These are phyloP conservation scores for Aureobasidium musti DNA, from an alignment of 2,329 filamentous ascomycete genomes.

Conservation along the genomic window DNA sequence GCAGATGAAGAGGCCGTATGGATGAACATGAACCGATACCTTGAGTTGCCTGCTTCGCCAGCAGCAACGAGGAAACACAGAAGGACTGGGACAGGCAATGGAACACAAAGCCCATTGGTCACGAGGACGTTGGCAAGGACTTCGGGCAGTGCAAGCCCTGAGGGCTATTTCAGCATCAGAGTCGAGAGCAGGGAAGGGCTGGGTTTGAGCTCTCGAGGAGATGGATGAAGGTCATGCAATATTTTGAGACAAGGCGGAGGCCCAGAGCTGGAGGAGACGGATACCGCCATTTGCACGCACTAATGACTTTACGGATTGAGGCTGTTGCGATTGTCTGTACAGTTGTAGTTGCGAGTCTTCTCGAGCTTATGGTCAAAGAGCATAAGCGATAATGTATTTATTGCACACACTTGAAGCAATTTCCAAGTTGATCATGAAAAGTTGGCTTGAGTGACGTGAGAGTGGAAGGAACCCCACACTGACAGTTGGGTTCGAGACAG, in stretches of 20 bases:
- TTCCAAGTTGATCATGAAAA: neutral
- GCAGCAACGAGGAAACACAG: constrained; percentile 27
- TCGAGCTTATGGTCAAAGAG: too few species aligned
- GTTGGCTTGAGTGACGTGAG: constrained; percentile 5
- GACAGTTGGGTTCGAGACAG: constrained; percentile 1
- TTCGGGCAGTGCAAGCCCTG: constrained; percentile 35
- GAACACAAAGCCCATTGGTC: constrained; percentile 32
- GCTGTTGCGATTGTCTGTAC: neutral
- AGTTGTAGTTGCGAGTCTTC: neutral
- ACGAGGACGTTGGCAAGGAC: constrained; percentile 25
- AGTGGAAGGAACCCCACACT: constrained; percentile 12
- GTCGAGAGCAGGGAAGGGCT: constrained; percentile 10
- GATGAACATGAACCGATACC: constrained; percentile 48
- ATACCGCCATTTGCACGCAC: neutral
- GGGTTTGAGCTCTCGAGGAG: constrained; percentile 7
- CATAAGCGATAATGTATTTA: too few species aligned
- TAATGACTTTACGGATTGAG: neutral
- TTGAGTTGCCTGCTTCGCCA: constrained; percentile 42
- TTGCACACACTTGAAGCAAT: neutral
- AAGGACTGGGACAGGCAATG: constrained; percentile 32
- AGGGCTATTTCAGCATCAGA: constrained; percentile 36
- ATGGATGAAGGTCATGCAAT: neutral
- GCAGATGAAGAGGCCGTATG: constrained; percentile 49
- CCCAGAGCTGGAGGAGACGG: neutral
- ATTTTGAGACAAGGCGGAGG: neutral